phyloP scores from a whole-genome alignment of 1,284 basidiomycete genomes.

The Ustilago vetiveriae region DNA sequence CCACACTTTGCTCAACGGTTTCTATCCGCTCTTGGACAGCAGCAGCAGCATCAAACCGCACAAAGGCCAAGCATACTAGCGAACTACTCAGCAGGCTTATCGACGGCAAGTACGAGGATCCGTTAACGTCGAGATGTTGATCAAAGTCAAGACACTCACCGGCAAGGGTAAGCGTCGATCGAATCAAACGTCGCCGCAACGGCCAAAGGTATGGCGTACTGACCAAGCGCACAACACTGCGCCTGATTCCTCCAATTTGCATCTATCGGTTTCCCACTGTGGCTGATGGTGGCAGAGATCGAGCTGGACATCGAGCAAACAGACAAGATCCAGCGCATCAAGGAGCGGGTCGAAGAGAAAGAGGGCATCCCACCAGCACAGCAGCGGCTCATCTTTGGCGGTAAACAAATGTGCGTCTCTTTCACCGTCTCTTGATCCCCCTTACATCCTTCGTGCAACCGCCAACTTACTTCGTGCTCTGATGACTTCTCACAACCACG shows the following conservation, averaged over 20 bases:
- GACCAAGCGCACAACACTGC: too few relatives aligned
- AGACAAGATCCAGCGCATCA: slow-evolving; percentile 94
- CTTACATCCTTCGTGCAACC: not conserved
- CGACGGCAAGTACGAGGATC: not conserved
- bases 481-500: too few relatives aligned
- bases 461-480: not conserved
- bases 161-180: slow-evolving; percentile 78
- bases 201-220: not conserved
- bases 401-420: slow-evolving; percentile 90
- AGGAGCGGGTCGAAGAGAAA: slow-evolving; percentile 99
- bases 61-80: not conserved
- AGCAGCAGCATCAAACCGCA: too few relatives aligned
- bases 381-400: slow-evolving; percentile 92
- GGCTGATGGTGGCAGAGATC: slow-evolving; percentile 73
- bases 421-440: too few relatives aligned
- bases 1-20: not conserved
- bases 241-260: too few relatives aligned
- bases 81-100: too few relatives aligned
- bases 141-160: slow-evolving; percentile 79
- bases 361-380: slow-evolving; percentile 97
- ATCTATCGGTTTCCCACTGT: too few relatives aligned
- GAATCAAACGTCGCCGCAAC: not conserved
- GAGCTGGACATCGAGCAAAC: slow-evolving; percentile 94
- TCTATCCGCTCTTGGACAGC: not conserved
- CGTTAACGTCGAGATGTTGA: slow-evolving; percentile 49